A percentile compares a stretch with the other conserved stretches of the same genome.
Evolutionary conservation across 768 basidiomycete species (phyloP).

Genomic region (Tulasnella sp.): DNA sequence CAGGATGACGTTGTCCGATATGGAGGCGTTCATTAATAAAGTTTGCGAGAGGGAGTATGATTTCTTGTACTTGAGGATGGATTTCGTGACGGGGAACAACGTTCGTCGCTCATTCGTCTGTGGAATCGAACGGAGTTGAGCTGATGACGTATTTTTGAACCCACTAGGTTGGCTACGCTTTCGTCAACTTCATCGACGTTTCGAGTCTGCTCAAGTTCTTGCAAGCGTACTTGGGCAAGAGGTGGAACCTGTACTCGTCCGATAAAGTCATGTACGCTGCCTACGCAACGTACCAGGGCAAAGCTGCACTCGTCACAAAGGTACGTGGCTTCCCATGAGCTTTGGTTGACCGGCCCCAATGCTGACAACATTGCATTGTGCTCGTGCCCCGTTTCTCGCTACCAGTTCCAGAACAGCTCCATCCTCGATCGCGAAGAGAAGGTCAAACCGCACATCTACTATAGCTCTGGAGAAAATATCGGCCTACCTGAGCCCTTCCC

Average conservation of each 20-base stretch:
- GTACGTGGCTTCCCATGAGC: conserved; percentile 47
- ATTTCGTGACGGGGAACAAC: conserved; percentile 36
- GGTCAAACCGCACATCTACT: conserved; percentile 21
- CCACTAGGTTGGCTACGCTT: conserved; percentile 70
- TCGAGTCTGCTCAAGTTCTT: conserved; percentile 74
- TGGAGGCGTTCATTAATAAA: conserved; percentile 29
- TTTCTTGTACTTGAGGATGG: conserved; percentile 66
- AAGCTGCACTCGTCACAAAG: conserved; percentile 84
- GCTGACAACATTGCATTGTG: conserved; percentile 70
- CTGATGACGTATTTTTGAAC: conserved; percentile 26
- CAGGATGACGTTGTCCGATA: conserved; percentile 28
- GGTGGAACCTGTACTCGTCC: conserved; percentile 91
- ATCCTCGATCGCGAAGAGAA: conserved; percentile 20
- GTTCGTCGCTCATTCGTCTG: conserved; percentile 31
- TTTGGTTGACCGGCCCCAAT: conserved; percentile 51
- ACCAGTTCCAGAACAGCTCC: conserved; percentile 23
- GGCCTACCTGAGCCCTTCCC: conserved; percentile 55
- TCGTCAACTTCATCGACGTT: conserved; percentile 84
- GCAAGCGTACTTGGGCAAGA: conserved; percentile 65
- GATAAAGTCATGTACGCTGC: conserved; percentile 89
- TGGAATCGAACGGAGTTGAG: neutral
- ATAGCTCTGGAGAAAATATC: conserved; percentile 11
- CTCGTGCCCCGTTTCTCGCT: too few species aligned
- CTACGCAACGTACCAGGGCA: conserved; percentile 91
- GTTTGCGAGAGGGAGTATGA: conserved; percentile 68